Percentiles rank a stretch among this genome's conserved stretches.
These are phyloP conservation scores for Eucalyptus guilfoylei DNA, from an alignment of 345 rosid species.

Conservation along the genomic window DNA sequence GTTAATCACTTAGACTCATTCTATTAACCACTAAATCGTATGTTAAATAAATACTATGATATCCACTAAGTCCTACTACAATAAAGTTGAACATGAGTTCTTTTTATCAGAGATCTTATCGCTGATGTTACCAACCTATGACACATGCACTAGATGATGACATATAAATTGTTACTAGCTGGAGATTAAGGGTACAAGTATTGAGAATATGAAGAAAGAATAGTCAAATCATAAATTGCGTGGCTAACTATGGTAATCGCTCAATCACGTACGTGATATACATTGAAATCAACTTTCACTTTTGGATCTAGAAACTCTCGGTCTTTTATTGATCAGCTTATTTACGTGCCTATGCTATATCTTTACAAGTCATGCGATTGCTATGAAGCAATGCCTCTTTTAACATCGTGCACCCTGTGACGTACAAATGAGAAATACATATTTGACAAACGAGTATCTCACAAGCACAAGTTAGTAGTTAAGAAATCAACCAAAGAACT, in stretches of 20 bases:
- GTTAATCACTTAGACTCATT: background rate
- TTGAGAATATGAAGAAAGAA: background rate
- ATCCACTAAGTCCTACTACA: background rate
- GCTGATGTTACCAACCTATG: background rate
- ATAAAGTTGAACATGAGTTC: background rate
- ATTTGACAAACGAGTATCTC: background rate
- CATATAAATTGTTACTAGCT: background rate
- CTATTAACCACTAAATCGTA: too few relatives aligned
- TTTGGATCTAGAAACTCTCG: background rate
- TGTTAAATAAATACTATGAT: too few relatives aligned
- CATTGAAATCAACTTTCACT: background rate
- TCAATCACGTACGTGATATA: background rate
- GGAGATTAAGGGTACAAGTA: background rate
- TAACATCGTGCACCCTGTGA: background rate
- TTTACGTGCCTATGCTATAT: background rate
- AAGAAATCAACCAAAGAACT: background rate
- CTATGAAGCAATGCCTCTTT: background rate
- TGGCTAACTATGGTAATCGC: background rate
- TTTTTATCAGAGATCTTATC: background rate
- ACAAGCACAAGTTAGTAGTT: background rate
- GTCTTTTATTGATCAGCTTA: background rate
- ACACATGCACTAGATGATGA: background rate
- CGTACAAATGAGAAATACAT: background rate
- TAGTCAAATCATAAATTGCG: background rate
- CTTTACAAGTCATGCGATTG: background rate